phyloP scores from a whole-genome alignment of 2,329 filamentous ascomycete genomes.

The Cucurbitaria berberidis region DNA sequence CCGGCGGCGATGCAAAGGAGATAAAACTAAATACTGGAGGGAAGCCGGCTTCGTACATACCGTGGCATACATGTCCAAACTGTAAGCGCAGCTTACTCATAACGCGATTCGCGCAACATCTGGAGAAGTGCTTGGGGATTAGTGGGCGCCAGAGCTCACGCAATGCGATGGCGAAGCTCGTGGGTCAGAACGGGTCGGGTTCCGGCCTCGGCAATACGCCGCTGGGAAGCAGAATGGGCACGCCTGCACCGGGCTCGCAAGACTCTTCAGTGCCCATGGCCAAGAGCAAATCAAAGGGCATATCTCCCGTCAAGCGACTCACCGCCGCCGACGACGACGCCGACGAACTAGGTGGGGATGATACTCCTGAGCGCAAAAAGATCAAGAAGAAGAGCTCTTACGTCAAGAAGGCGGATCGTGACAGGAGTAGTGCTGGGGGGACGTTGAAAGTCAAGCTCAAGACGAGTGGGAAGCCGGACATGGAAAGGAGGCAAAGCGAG shows the following conservation, averaged over 20 bases:
- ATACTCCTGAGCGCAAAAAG: conserved; percentile 51
- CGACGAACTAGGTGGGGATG: conserved; percentile 50
- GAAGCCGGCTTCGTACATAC: conserved; percentile 54
- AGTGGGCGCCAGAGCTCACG: conserved; percentile 59
- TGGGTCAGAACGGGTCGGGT: conserved; percentile 46
- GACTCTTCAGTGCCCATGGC: conserved; percentile 22
- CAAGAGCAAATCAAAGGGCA: conserved; percentile 43
- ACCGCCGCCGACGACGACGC: conserved; percentile 30
- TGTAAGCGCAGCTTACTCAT: conserved; percentile 68
- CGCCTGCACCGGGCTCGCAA: conserved; percentile 46
- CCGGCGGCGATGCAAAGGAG: conserved; percentile 46
- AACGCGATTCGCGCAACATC: conserved; percentile 65
- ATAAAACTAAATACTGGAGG: conserved; percentile 58
- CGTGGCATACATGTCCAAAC: conserved; percentile 64
- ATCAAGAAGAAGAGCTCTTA: conserved; percentile 59
- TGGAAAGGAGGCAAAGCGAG: conserved; percentile 39
- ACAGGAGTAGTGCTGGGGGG: conserved; percentile 25
- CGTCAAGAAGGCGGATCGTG: conserved; percentile 49
- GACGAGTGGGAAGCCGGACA: conserved; percentile 30
- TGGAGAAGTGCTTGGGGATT: conserved; percentile 66
- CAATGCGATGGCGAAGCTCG: conserved; percentile 57
- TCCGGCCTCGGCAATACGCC: conserved; percentile 52
- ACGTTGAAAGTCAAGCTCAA: conserved; percentile 46
- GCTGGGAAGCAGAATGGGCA: conserved; percentile 52
- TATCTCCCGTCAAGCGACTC: conserved; percentile 42